phyloP scores from a whole-genome alignment of 2,329 filamentous ascomycete genomes.

The Colletotrichum sp. region DNA sequence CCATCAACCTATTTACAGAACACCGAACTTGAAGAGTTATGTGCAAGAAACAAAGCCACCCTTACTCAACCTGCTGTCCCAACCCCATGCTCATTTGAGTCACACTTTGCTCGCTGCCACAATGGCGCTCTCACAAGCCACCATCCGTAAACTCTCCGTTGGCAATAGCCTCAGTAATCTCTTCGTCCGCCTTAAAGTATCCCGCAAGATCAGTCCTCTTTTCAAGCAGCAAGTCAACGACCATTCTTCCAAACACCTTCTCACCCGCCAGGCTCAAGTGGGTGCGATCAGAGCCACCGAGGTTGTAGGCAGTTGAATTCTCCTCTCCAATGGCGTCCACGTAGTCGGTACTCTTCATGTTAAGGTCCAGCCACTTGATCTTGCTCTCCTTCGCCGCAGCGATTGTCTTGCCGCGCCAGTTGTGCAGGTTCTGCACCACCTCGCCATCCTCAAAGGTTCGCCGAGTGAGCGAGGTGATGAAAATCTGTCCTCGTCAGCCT shows the following conservation, averaged over 20 bases:
- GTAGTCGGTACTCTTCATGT: constrained; percentile 53
- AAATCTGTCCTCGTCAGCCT: constrained; percentile 34
- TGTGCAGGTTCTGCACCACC: constrained; percentile 51
- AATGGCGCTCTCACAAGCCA: background rate
- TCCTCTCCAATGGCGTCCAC: constrained; percentile 55
- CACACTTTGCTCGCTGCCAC: accelerated
- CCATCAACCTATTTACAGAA: background rate
- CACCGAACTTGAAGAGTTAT: background rate
- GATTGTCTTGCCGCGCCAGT: constrained; percentile 51
- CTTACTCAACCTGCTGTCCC: background rate
- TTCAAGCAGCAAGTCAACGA: constrained; percentile 55
- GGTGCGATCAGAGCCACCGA: constrained; percentile 51
- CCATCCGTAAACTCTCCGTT: constrained; percentile 31
- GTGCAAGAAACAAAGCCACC: background rate
- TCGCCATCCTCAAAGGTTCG: constrained; percentile 49
- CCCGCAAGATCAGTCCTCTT: constrained; percentile 22
- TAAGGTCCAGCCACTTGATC: constrained; percentile 52
- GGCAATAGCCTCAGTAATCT: constrained; percentile 35
- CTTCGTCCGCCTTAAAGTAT: constrained; percentile 32
- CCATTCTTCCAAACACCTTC: constrained; percentile 62
- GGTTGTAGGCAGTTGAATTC: constrained; percentile 53
- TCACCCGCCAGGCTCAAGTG: constrained; percentile 61
- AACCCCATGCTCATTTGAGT: accelerated
- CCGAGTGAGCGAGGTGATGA: constrained; percentile 61
- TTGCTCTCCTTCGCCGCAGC: constrained; percentile 45